Evolutionary conservation across 2,329 filamentous ascomycete genomes (phyloP).

Genomic region (Penicillium glabrum): DNA sequence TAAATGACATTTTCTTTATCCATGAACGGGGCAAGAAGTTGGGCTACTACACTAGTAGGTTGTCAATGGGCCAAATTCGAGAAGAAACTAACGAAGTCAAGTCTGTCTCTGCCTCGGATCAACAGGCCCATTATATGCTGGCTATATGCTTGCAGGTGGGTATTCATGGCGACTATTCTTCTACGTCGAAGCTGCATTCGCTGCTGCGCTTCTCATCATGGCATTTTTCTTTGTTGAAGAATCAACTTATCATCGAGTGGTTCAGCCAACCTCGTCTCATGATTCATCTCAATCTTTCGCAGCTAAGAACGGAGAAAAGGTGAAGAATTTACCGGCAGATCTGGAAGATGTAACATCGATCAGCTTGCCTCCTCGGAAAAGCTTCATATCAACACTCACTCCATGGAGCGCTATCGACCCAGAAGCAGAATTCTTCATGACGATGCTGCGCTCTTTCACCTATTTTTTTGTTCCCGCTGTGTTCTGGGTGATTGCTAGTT

Average conservation of each 20-base stretch:
- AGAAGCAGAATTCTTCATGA: slow-evolving; percentile 47
- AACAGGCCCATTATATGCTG: slow-evolving; percentile 58
- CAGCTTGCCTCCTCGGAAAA: slow-evolving; percentile 40
- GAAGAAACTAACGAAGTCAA: slow-evolving; percentile 15
- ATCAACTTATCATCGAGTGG: slow-evolving; percentile 52
- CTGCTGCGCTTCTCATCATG: slow-evolving; percentile 43
- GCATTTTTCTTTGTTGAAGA: slow-evolving; percentile 63
- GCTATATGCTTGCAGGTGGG: slow-evolving; percentile 60
- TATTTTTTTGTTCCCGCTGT: slow-evolving; percentile 52
- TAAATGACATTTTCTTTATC: slow-evolving; percentile 51
- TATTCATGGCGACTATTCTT: slow-evolving; percentile 63
- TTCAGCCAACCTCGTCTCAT: slow-evolving; percentile 8
- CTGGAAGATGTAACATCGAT: background rate
- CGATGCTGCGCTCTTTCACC: slow-evolving; percentile 48
- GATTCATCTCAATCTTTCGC: background rate
- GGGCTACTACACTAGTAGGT: slow-evolving; percentile 58
- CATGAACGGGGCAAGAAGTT: slow-evolving; percentile 52
- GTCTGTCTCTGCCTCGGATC: slow-evolving; percentile 58
- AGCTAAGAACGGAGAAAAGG: background rate
- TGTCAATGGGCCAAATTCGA: background rate
- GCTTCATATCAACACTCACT: slow-evolving; percentile 44
- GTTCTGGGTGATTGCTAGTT: slow-evolving; percentile 53
- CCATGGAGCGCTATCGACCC: slow-evolving; percentile 46
- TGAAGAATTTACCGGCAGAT: background rate
- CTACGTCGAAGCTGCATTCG: slow-evolving; percentile 60